Evolutionary conservation across 306 rosid species (phyloP).

Genomic region (Sechiopsis laciniata): DNA sequence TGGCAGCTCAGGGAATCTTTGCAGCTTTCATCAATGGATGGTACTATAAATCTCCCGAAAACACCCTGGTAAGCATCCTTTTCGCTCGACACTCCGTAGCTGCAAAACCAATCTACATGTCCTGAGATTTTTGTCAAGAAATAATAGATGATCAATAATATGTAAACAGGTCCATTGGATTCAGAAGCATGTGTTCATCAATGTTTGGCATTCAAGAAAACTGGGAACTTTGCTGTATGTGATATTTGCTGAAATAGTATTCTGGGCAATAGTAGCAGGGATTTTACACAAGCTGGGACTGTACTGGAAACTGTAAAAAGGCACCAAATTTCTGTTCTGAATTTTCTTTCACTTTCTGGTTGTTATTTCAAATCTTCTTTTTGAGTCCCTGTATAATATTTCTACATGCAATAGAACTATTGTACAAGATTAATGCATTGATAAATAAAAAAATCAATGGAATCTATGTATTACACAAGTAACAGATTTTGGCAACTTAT

Average conservation of each 20-base stretch:
- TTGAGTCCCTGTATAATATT: neutral
- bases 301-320: slow-evolving; percentile 61
- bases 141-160: neutral
- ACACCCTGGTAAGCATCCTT: slow-evolving; percentile 42
- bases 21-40: slow-evolving; percentile 88
- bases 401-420: neutral
- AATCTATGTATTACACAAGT: neutral
- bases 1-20: slow-evolving; percentile 84
- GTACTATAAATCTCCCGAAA: slow-evolving; percentile 48
- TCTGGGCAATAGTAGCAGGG: slow-evolving; percentile 74
- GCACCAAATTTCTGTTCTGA: neutral
- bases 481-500: neutral
- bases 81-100: neutral
- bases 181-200: slow-evolving; percentile 49
- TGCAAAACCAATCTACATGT: neutral
- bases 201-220: slow-evolving; percentile 64
- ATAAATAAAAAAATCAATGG: neutral
- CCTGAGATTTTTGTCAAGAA: neutral
- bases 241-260: slow-evolving; percentile 70
- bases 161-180: slow-evolving; percentile 60
- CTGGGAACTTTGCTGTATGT: slow-evolving; percentile 75
- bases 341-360: neutral
- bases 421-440: neutral
- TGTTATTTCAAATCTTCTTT: neutral
- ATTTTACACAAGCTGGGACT: slow-evolving; percentile 69